Conservation (phyloP, 2,329 filamentous ascomycete species). For the Exserohilum rostratum region DNA sequence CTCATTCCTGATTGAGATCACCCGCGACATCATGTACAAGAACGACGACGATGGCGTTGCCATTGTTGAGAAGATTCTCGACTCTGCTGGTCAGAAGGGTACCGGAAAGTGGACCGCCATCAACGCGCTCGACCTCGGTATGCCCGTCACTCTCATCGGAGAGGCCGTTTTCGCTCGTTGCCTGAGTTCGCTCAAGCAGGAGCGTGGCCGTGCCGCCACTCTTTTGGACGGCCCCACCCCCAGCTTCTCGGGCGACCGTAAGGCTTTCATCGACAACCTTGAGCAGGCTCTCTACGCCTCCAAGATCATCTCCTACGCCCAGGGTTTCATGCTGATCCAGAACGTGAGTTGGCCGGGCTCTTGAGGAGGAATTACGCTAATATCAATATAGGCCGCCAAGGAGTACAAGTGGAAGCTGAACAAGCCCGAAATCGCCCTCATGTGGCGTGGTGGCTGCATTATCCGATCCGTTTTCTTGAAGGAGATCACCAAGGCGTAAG, state of each 20-base stretch:
- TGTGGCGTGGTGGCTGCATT: conserved; percentile 99
- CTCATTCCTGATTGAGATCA: conserved; percentile 98
- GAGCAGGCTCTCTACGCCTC: conserved; percentile 99
- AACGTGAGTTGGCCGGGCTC: conserved; percentile 65
- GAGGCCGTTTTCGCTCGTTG: conserved; percentile 96
- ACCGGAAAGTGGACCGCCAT: conserved; percentile 99
- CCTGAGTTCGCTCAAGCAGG: conserved; percentile 90
- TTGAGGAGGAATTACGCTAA: conserved; percentile 6
- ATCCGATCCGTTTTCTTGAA: conserved; percentile 99
- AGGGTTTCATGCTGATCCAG: conserved; percentile 99
- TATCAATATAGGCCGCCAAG: conserved; percentile 74
- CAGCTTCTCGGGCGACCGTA: conserved; percentile 87
- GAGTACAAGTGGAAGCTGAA: conserved; percentile 99
- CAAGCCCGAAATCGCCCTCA: conserved; percentile 99
- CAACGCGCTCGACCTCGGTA: conserved; percentile 96
- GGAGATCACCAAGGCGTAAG: conserved; percentile 86
- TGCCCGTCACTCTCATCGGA: conserved; percentile 97
- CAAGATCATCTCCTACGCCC: conserved; percentile 99
- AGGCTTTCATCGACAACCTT: conserved; percentile 93
- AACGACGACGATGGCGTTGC: conserved; percentile 91
- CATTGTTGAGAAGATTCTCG: conserved; percentile 97
- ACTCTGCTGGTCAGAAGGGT: conserved; percentile 98
- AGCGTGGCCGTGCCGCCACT: conserved; percentile 81
- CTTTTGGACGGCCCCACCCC: conserved; percentile 79
- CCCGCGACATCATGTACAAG: conserved; percentile 97